phyloP scores from a whole-genome alignment of 1,284 basidiomycete genomes.

The Trichosporon coremiiforme region DNA sequence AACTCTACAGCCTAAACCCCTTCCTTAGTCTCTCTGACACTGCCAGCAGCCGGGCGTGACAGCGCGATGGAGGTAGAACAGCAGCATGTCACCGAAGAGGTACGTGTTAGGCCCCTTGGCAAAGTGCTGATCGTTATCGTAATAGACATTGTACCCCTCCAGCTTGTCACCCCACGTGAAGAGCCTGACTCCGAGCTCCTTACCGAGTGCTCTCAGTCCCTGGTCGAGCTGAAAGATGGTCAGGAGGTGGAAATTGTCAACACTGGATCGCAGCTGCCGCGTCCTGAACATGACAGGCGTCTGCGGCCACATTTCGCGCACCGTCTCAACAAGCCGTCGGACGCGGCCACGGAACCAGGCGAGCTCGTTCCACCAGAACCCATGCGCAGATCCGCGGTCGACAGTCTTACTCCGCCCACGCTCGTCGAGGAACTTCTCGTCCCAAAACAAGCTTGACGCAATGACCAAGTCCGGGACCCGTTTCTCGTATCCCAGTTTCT shows the following conservation, averaged over 20 bases:
- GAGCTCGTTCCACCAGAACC: slow-evolving; percentile 33
- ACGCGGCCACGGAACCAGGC: slow-evolving; percentile 35
- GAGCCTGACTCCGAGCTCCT: slow-evolving; percentile 32
- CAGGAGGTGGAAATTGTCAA: slow-evolving; percentile 26
- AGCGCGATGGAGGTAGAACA: slow-evolving; percentile 38
- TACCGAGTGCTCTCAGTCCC: slow-evolving; percentile 29
- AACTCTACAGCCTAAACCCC: neutral
- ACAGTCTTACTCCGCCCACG: slow-evolving; percentile 7
- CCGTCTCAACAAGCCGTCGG: slow-evolving; percentile 25
- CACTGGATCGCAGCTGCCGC: slow-evolving; percentile 31
- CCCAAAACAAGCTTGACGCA: slow-evolving; percentile 35
- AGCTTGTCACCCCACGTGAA: slow-evolving; percentile 30
- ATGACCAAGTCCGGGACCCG: slow-evolving; percentile 31
- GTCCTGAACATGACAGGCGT: slow-evolving; percentile 37
- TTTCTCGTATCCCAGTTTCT: slow-evolving; percentile 21
- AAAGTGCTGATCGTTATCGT: slow-evolving; percentile 39
- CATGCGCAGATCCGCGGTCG: slow-evolving; percentile 24
- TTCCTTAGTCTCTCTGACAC: slow-evolving; percentile 23
- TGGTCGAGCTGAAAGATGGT: slow-evolving; percentile 40
- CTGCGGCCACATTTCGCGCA: slow-evolving; percentile 22
- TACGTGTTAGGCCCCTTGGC: slow-evolving; percentile 35
- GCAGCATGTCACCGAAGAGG: slow-evolving; percentile 39
- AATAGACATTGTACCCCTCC: slow-evolving; percentile 30
- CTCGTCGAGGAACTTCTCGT: slow-evolving; percentile 26
- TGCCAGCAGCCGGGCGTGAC: slow-evolving; percentile 33